These are phyloP conservation scores for Phoma sp. DNA, from an alignment of 2,329 filamentous ascomycete species.

Conservation along the genomic window DNA sequence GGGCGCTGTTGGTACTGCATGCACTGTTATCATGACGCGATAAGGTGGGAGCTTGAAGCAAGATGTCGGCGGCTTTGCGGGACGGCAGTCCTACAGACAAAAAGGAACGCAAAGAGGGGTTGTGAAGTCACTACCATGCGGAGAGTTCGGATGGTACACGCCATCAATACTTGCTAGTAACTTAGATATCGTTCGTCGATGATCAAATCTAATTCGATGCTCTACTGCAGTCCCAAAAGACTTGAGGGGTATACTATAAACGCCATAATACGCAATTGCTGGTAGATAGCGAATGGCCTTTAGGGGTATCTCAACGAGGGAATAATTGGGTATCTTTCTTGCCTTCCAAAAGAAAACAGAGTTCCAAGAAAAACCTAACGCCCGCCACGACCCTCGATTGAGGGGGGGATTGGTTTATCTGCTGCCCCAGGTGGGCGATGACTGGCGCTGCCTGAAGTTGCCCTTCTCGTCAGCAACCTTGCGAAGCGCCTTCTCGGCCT, in stretches of 20 bases:
- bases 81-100: constrained; percentile 3
- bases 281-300: constrained; percentile 30
- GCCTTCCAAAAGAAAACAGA: constrained; percentile 21
- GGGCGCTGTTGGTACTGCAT: constrained; percentile 15
- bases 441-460: constrained; percentile 47
- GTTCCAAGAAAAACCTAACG: constrained; percentile 19
- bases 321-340: constrained; percentile 28
- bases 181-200: constrained; percentile 6
- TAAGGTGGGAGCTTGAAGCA: constrained; percentile 4
- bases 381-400: constrained; percentile 8
- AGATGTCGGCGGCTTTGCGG: constrained; percentile 3
- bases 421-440: constrained; percentile 47
- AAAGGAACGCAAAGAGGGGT: constrained; percentile 5
- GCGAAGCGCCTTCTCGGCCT: constrained; percentile 44
- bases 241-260: constrained; percentile 7
- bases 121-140: constrained; percentile 1
- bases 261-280: constrained; percentile 10
- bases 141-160: constrained; percentile 3
- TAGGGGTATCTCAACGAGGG: constrained; percentile 38
- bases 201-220: constrained; percentile 10
- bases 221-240: not conserved
- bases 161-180: constrained; percentile 3
- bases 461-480: constrained; percentile 48
- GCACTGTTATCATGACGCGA: constrained; percentile 21
- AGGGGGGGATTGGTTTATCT: constrained; percentile 26